These are phyloP conservation scores for Gastrodia elata DNA, from an alignment of 106 monocot genomes.

Conservation along the genomic window DNA sequence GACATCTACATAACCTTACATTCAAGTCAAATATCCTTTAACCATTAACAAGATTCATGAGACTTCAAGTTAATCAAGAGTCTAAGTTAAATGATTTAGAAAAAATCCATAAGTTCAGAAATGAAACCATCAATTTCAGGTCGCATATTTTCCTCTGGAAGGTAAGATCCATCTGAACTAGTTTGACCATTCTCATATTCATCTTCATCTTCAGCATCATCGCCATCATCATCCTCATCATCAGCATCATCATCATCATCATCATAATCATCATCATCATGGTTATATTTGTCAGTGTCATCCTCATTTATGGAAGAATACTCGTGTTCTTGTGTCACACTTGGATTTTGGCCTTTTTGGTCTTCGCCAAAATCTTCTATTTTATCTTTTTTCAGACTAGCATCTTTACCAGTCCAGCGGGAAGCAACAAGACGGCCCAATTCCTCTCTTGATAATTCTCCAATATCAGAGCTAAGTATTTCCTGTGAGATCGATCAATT, in stretches of 20 bases:
- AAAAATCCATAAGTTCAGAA: too few relatives aligned
- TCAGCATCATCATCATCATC: too few relatives aligned
- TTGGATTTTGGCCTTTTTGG: slow-evolving; percentile 19
- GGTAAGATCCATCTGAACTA: slow-evolving; percentile 26
- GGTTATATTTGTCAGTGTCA: slow-evolving; percentile 30
- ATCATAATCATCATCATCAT: too few relatives aligned
- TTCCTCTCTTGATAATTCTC: slow-evolving; percentile 82
- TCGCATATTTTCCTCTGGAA: slow-evolving; percentile 35
- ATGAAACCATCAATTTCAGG: slow-evolving; percentile 51
- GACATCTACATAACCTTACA: slow-evolving; percentile 26
- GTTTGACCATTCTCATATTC: slow-evolving; percentile 37
- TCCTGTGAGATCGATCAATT: too few relatives aligned
- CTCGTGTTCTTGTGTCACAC: slow-evolving; percentile 26
- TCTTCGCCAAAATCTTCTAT: slow-evolving; percentile 15
- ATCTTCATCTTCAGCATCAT: slow-evolving; percentile 29
- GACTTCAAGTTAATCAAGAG: background rate
- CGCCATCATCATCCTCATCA: too few relatives aligned
- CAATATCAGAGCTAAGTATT: slow-evolving; percentile 14
- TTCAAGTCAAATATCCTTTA: background rate
- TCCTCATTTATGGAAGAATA: slow-evolving; percentile 57
- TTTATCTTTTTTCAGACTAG: slow-evolving; percentile 28
- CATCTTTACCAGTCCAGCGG: slow-evolving; percentile 85
- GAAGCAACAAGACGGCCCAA: slow-evolving; percentile 91
- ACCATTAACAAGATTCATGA: too few relatives aligned
- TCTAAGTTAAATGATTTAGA: background rate